These are phyloP conservation scores for Teratosphaeria destructans DNA, from an alignment of 2,329 filamentous ascomycete genomes.

Conservation along the genomic window DNA sequence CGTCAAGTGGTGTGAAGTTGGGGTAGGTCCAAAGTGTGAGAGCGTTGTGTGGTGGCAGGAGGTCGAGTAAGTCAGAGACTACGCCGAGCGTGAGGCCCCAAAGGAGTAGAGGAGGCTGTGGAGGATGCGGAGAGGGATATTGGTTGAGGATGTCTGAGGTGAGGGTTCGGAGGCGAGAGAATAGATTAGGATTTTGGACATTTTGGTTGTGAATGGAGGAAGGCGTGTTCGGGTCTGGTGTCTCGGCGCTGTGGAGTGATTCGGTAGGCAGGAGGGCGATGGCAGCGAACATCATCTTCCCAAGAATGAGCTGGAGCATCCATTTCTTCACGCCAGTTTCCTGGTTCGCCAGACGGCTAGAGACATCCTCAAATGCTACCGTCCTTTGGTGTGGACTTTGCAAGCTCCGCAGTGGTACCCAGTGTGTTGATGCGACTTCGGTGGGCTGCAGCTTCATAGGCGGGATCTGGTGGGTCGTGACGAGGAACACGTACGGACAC, in stretches of 20 bases:
- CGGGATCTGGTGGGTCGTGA: constrained; percentile 47
- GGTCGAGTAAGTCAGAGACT: constrained; percentile 56
- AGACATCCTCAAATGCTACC: constrained; percentile 53
- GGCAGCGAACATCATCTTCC: constrained; percentile 58
- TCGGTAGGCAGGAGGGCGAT: constrained; percentile 53
- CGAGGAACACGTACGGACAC: constrained; percentile 57
- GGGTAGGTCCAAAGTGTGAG: constrained; percentile 57
- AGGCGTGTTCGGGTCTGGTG: constrained; percentile 16
- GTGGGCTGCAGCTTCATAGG: constrained; percentile 53
- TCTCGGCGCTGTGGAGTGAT: constrained; percentile 44
- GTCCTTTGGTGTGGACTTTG: constrained; percentile 51
- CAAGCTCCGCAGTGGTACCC: constrained; percentile 54
- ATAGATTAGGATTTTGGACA: constrained; percentile 4
- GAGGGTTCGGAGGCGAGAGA: constrained; percentile 7
- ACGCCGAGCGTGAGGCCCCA: constrained; percentile 62
- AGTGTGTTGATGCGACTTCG: constrained; percentile 59
- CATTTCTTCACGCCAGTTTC: constrained; percentile 45
- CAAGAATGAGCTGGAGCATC: constrained; percentile 47
- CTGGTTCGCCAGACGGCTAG: constrained; percentile 48
- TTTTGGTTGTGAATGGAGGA: constrained; percentile 16
- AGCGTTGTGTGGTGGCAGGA: constrained; percentile 53
- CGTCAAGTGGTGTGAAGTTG: constrained; percentile 54
- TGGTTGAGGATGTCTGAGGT: constrained; percentile 15
- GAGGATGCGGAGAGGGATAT: constrained; percentile 17
- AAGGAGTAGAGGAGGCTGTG: constrained; percentile 44